phyloP scores from a whole-genome alignment of 192 early-diverging fungal genomes.

The Coemansia sp. region DNA sequence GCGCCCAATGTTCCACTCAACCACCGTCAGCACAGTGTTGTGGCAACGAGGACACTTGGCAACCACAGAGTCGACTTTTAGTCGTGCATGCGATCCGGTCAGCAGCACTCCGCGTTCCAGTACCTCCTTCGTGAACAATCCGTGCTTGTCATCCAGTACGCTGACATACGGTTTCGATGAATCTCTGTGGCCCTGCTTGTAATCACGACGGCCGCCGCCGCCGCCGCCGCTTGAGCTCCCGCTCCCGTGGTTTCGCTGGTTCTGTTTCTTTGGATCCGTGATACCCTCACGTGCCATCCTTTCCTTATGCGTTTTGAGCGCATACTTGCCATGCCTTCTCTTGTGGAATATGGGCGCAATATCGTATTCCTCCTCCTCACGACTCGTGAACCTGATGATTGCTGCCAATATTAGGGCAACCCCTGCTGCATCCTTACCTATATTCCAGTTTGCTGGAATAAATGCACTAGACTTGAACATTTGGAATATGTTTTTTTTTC shows the following conservation, averaged over 20 bases:
- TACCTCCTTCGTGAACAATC: constrained; percentile 26
- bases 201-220: not conserved
- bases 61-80: constrained; percentile 22
- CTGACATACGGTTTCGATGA: constrained; percentile 21
- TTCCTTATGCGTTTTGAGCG: no score
- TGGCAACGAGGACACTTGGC: constrained; percentile 39
- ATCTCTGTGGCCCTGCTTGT: constrained; percentile 1
- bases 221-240: not conserved
- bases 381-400: constrained; percentile 29
- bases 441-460: constrained; percentile 29
- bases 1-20: constrained; percentile 34
- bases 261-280: not conserved
- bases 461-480: constrained; percentile 39
- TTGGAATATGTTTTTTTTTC: not conserved
- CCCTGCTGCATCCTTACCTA: constrained; percentile 21
- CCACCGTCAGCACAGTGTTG: constrained; percentile 29
- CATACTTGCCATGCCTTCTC: not conserved
- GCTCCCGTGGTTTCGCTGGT: not conserved
- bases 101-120: constrained; percentile 20
- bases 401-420: constrained; percentile 24
- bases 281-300: no score
- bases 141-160: constrained; percentile 29
- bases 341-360: not conserved
- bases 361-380: constrained; percentile 3
- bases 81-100: constrained; percentile 24